Percentiles rank a stretch among this genome's conserved stretches.
phyloP scores from a whole-genome alignment of 2,329 filamentous ascomycete genomes.

The Sordariomycetes sp. region DNA sequence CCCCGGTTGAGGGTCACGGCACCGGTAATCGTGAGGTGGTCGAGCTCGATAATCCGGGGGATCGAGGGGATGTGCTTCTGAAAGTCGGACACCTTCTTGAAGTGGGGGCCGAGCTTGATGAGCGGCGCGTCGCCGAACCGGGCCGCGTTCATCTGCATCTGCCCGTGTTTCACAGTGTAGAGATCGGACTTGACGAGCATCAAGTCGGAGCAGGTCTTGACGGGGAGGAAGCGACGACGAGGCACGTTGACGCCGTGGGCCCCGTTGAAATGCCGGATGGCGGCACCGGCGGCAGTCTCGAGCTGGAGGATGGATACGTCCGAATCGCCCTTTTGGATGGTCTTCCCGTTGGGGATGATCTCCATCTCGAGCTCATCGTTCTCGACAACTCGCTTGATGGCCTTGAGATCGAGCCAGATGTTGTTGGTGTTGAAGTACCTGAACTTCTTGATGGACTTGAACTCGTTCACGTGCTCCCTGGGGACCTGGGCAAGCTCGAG shows the following conservation, averaged over 20 bases:
- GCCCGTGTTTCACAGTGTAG: conserved; percentile 97
- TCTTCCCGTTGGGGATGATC: conserved; percentile 99
- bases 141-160: conserved; percentile 92
- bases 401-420: conserved; percentile 98
- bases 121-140: conserved; percentile 93
- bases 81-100: conserved; percentile 99
- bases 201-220: conserved; percentile 99
- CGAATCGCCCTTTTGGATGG: conserved; percentile 98
- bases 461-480: conserved; percentile 99
- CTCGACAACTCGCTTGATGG: conserved; percentile 97
- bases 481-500: conserved; percentile 98
- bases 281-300: conserved; percentile 95
- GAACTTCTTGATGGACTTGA: conserved; percentile 99
- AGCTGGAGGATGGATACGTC: conserved; percentile 97
- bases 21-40: conserved; percentile 95
- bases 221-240: conserved; percentile 92
- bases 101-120: conserved; percentile 97
- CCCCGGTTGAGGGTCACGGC: conserved; percentile 94
- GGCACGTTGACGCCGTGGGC: conserved; percentile 98
- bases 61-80: conserved; percentile 79
- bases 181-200: conserved; percentile 99
- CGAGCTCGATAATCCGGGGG: conserved; percentile 82
- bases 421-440: conserved; percentile 99
- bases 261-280: conserved; percentile 97
- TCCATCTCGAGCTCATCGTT: conserved; percentile 98